Percentiles rank a stretch among this genome's conserved stretches.
These are phyloP conservation scores for Ganoderma leucocontextum DNA, from an alignment of 1,284 basidiomycete species.

Conservation along the genomic window DNA sequence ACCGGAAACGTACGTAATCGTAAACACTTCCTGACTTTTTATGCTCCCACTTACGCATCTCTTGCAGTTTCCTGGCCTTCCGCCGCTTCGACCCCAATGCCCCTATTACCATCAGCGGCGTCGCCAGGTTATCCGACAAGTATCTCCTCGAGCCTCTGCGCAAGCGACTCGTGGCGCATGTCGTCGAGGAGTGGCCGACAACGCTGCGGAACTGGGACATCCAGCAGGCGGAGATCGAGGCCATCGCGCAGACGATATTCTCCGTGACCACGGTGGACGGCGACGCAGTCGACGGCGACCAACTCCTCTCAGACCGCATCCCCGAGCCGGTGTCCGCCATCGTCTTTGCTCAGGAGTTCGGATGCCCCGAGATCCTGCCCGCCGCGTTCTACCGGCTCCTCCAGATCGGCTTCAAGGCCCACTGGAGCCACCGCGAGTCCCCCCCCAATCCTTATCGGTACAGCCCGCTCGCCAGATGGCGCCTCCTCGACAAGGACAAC, in stretches of 20 bases:
- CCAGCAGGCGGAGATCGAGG: neutral
- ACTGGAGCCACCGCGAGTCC: conserved; percentile 19
- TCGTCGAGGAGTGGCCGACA: neutral
- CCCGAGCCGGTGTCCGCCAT: conserved; percentile 58
- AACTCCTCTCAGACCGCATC: conserved; percentile 17
- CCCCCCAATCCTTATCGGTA: neutral
- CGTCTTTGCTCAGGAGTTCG: conserved; percentile 66
- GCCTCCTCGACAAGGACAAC: conserved; percentile 20
- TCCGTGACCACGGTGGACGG: neutral
- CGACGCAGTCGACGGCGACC: neutral
- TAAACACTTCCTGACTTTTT: no score
- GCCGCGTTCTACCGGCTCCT: conserved; percentile 70
- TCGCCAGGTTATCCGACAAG: conserved; percentile 6
- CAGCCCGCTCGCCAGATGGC: conserved; percentile 21
- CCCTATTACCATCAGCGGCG: neutral
- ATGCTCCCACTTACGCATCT: neutral
- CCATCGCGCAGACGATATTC: neutral
- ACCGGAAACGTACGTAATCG: neutral
- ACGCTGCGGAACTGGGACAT: neutral
- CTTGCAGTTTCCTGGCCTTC: neutral
- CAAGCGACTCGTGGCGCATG: neutral
- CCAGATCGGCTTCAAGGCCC: conserved; percentile 11
- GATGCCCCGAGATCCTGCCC: conserved; percentile 58
- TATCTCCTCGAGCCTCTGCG: conserved; percentile 7
- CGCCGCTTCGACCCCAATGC: neutral